Base-by-base conservation (phyloP, 768 basidiomycete genomes). In the Coprinopsis marcescibilis region DNA sequence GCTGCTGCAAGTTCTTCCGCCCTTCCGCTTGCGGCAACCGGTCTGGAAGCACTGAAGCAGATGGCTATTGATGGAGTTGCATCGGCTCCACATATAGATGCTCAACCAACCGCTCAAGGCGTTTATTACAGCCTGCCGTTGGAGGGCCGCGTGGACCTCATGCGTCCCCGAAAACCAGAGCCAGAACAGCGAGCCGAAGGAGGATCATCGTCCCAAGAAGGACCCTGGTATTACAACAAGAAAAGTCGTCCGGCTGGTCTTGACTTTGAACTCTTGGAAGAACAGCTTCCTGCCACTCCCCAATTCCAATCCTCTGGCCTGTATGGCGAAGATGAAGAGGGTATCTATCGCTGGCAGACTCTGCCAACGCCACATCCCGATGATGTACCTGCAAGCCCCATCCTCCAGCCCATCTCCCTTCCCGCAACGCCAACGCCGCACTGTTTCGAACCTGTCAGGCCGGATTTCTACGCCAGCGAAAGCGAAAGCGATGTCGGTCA, bases 61-160 rank as follows among this genome's bases (percentile, higher is more conserved):
- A 59, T 84, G 37, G 81, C 83, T 3, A 66, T 85, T 14, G 71
- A 82, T 55, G 84, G 84, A 14, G 64, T 80, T 29, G 66, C 60
- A 47, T 57, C 65, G 14, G 56, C 66, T 12, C 54, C 52, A 26
- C 12, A 26, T 20, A 33, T 23, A 17, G 21, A 29, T 7, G 52
- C 56, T 20, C 48, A 52, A 15, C 54, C 45, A 37, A 32, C 55
- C 12, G 75, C 74, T 4, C 78, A 85, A 58, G 90, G 89, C 26
- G 76, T 81, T 52, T 97, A 96, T 61, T 73, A 70, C 46, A 83
- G 77, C 42, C 64, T 97, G 66, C 94, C 94, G 13, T 70, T 96
- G 17, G 85, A 89, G 48, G 93, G 93, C 4, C 83, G 93, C 38
- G 73, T 94, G 46, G 91, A 95, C 59, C 71, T 97, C 55, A 85